Evolutionary conservation across 2,329 filamentous ascomycete species (phyloP), one percentile per base, ranked within the genome.

Genomic region (Byssoonygena ceratinophila): DNA sequence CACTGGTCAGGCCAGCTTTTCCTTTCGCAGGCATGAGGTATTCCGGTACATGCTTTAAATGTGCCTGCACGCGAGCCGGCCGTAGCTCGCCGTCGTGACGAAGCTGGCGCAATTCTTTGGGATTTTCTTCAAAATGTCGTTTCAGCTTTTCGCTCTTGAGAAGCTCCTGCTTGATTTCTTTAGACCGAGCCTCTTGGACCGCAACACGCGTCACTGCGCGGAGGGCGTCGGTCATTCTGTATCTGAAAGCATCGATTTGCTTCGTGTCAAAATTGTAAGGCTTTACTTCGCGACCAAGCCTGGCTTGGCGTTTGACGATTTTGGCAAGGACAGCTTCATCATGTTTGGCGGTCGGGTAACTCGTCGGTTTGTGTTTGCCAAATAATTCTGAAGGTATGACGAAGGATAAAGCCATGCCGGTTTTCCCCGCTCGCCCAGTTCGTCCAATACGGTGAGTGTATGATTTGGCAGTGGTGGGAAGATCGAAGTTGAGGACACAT

Each of bases 401-500:
- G 67, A 98, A 96, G 8, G 89, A 95, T n/a, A 98, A 77, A 0
- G 92, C 89, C 79, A 95, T 97, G 55, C 92, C 92, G 1, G 85
- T 83, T 65, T 94, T 87, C 9, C 90, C 91, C 1, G 90, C 92
- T 56, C 92, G 81, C 1, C 88, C 92, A 4, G 92, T 98, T 29
- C 92, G 83, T 29, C 92, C 92, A 62, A 98, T 94, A 51, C 92
- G 84, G 70, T 98, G 92, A n/a, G 87, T 94, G 69, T 98, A 98
- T 7, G 88, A 94, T 66, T 88, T 94, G 34, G 88, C 84, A 7
- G 83, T 85, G 14, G 82, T 81, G 0, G 92, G 92, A 14, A 98
- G 82, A 68, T 98, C 92, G 67, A 98, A 98, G 72, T 98, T 98
- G 66, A 98, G 81, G 22, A 98, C 90, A 57, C 87, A 89, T 2